Percentiles rank a stretch among this genome's conserved stretches.
phyloP scores from a whole-genome alignment of 805 yeast species.

The Priceomyces carsonii region DNA sequence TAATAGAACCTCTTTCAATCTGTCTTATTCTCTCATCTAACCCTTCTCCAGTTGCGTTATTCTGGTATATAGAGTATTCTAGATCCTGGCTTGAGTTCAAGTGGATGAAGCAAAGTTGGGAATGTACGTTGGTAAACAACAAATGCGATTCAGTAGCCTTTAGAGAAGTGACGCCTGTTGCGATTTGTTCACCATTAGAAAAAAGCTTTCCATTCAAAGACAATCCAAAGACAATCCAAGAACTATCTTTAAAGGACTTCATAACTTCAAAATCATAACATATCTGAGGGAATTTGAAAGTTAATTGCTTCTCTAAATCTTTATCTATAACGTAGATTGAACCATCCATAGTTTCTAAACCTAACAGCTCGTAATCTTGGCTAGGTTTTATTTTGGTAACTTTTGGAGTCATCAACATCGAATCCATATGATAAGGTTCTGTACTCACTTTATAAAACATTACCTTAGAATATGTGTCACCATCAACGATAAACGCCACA shows the following conservation, averaged over 20 bases:
- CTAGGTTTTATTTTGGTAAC: slow-evolving; percentile 57
- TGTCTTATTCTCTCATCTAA: slow-evolving; percentile 83
- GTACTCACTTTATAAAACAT: slow-evolving; percentile 47
- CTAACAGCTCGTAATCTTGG: slow-evolving; percentile 51
- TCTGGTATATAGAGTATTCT: slow-evolving; percentile 35
- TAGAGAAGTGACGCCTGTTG: slow-evolving; percentile 81
- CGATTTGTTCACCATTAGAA: slow-evolving; percentile 57
- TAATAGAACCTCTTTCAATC: slow-evolving; percentile 88
- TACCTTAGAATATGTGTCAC: slow-evolving; percentile 49
- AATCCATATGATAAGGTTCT: slow-evolving; percentile 41
- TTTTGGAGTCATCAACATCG: slow-evolving; percentile 49
- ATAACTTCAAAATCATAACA: slow-evolving; percentile 60
- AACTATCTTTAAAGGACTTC: slow-evolving; percentile 12
- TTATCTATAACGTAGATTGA: slow-evolving; percentile 44
- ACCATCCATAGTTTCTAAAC: slow-evolving; percentile 67
- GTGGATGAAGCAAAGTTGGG: slow-evolving; percentile 79
- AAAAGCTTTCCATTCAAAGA: slow-evolving; percentile 74
- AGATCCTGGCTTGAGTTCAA: slow-evolving; percentile 41
- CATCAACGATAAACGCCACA: slow-evolving; percentile 63
- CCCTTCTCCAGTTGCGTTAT: slow-evolving; percentile 22
- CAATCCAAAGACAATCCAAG: slow-evolving; percentile 81
- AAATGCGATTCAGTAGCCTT: slow-evolving; percentile 70
- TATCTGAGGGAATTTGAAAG: slow-evolving; percentile 65
- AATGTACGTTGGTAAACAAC: slow-evolving; percentile 85
- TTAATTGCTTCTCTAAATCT: slow-evolving; percentile 28